Conservation (phyloP, 768 basidiomycete species). For the Lactarius indigo region DNA sequence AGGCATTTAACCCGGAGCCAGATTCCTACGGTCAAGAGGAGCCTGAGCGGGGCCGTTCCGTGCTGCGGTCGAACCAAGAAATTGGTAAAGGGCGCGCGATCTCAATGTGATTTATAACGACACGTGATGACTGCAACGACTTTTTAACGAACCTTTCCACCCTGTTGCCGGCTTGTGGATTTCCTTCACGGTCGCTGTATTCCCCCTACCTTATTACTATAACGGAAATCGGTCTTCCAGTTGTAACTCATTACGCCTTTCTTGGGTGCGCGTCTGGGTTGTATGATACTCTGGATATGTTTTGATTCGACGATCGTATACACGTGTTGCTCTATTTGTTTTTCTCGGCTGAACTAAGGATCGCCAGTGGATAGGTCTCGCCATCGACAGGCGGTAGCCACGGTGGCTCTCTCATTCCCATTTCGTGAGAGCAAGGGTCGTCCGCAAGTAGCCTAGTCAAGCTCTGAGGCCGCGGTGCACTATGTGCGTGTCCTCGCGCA, state of each 20-base stretch:
- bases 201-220: slow-evolving; percentile 16
- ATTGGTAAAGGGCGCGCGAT: slow-evolving; percentile 76
- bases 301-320: slow-evolving; percentile 13
- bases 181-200: slow-evolving; percentile 14
- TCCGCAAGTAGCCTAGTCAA: slow-evolving; percentile 10
- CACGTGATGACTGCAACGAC: slow-evolving; percentile 20
- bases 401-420: slow-evolving; percentile 5
- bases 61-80: slow-evolving; percentile 57
- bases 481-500: background rate
- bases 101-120: slow-evolving; percentile 55
- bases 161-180: slow-evolving; percentile 13
- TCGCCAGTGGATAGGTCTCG: slow-evolving; percentile 2
- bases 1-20: slow-evolving; percentile 58
- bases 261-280: slow-evolving; percentile 1
- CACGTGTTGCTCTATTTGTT: slow-evolving; percentile 18
- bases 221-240: slow-evolving; percentile 4
- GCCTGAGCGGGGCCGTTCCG: slow-evolving; percentile 60
- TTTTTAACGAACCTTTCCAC: background rate
- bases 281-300: slow-evolving; percentile 10
- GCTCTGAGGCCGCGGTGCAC: slow-evolving; percentile 1
- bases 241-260: slow-evolving; percentile 4
- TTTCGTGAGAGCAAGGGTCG: slow-evolving; percentile 10
- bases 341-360: slow-evolving; percentile 18
- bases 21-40: slow-evolving; percentile 45
- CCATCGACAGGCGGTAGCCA: slow-evolving; percentile 17